Base-by-base conservation (phyloP, 2,329 filamentous ascomycete genomes). In the Aspergillus sp. region DNA sequence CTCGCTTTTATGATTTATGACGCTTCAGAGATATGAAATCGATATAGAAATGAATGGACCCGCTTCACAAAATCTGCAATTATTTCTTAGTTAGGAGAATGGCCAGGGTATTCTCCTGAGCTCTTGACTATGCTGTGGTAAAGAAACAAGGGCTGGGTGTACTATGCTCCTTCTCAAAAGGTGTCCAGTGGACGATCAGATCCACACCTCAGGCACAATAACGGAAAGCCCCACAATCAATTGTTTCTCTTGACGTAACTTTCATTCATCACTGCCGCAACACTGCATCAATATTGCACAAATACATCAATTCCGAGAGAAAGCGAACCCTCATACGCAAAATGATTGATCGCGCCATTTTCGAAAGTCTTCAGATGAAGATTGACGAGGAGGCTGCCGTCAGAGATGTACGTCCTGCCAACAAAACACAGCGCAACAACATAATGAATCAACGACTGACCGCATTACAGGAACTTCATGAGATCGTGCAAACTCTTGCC, bases 311-410 rank as follows among this genome's bases (percentile, higher is more conserved):
- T 49, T 7, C 43, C n/a, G 76, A 74, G 68, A 52, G 6, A 28
- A 30, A 41, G 7, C 1, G 56, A 25, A 19, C 17, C 43, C n/a
- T 3, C 19, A 11, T n/a, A 58, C 15, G 68, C 59, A 80, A 79
- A 60, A 87, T 90, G 84, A 88, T 95, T 72, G 89, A 96, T 76
- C 89, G 91, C 63, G 84, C 86, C 67, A 91, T 98, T 76, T 97
- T 98, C 78, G 87, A 93, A 73, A 86, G 90, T 70, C 88, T 99
- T 64, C 94, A 97, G 79, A 82, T 85, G 62, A 93, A 93, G 77
- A 92, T 97, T 70, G 95, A 98, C 69, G 90, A 96, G 77, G 95
- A 98, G 75, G 85, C 87, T 8, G 83, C 85, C 58, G 88, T 96
- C 58, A 88, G 91, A 72, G 94, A 98, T 74, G 86, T 88, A 73